Conservation (phyloP, 2,329 filamentous ascomycete genomes). For the Scolecobasidium constrictum region DNA sequence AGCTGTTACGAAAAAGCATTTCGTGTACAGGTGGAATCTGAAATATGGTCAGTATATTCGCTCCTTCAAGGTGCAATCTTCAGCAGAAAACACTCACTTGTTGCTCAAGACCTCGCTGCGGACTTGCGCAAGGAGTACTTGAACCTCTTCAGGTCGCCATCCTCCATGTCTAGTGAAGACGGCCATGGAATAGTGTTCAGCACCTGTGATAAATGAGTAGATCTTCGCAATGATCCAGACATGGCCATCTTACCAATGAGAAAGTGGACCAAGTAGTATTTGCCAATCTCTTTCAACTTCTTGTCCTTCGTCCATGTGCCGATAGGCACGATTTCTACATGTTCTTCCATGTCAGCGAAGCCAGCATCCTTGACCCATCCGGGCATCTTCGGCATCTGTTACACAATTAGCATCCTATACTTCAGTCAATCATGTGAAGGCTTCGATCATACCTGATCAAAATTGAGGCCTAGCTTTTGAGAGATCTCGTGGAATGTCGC, state of each 20-base stretch:
- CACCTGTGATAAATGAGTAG: not conserved
- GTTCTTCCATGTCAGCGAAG: conserved; percentile 32
- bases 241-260: not conserved
- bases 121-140: not conserved
- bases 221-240: not conserved
- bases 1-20: not conserved
- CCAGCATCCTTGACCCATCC: conserved; percentile 30
- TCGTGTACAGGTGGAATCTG: not conserved
- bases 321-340: conserved; percentile 11
- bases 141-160: not conserved
- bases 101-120: not conserved
- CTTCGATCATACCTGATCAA: not conserved
- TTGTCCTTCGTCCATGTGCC: not conserved
- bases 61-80: not conserved
- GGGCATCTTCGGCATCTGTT: conserved; percentile 18
- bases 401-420: not conserved
- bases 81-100: not conserved
- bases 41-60: not conserved
- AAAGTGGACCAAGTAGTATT: not conserved
- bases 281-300: not conserved
- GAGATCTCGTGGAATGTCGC: not conserved
- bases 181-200: not conserved
- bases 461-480: not conserved
- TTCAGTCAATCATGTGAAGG: not conserved
- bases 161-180: not conserved